These are phyloP conservation scores for Prunus mongolica DNA, from an alignment of 306 rosid genomes.

Conservation along the genomic window DNA sequence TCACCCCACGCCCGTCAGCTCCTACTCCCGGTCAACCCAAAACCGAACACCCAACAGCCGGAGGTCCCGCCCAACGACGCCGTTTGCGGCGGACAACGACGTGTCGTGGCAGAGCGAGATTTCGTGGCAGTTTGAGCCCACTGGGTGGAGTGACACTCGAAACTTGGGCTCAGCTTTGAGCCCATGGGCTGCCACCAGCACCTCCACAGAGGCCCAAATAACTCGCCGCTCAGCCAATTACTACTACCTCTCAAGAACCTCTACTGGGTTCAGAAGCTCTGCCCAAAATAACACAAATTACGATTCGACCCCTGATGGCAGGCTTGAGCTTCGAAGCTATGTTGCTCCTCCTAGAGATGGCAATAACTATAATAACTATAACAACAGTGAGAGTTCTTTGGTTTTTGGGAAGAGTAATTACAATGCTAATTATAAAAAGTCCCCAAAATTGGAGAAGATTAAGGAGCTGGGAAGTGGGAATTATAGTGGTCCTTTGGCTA, in stretches of 20 bases:
- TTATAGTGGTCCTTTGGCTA: slow-evolving; percentile 43
- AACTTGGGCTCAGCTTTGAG: slow-evolving; percentile 51
- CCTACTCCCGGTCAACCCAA: slow-evolving; percentile 10
- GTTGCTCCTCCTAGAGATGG: slow-evolving; percentile 25
- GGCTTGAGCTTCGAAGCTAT: slow-evolving; percentile 77
- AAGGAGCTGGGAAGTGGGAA: slow-evolving; percentile 16
- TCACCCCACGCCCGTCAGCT: slow-evolving; percentile 39
- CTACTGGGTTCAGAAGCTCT: slow-evolving; percentile 16
- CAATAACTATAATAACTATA: not conserved
- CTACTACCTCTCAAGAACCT: slow-evolving; percentile 56
- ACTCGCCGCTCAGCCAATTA: slow-evolving; percentile 56
- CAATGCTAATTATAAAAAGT: not conserved
- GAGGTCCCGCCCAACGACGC: slow-evolving; percentile 44
- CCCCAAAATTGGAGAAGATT: slow-evolving; percentile 25
- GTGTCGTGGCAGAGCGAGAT: slow-evolving; percentile 73
- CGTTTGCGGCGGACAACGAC: slow-evolving; percentile 64
- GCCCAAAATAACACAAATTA: slow-evolving; percentile 13
- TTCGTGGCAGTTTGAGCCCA: slow-evolving; percentile 78
- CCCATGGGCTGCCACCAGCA: slow-evolving; percentile 50
- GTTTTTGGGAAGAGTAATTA: slow-evolving; percentile 1
- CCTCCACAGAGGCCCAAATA: slow-evolving; percentile 27
- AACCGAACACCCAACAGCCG: slow-evolving; percentile 18
- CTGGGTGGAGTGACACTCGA: slow-evolving; percentile 41
- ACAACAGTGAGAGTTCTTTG: slow-evolving; percentile 31
- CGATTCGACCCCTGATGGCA: slow-evolving; percentile 22